phyloP scores from a whole-genome alignment of 495 filamentous ascomycete species.

The Chaetomidium leptoderma region DNA sequence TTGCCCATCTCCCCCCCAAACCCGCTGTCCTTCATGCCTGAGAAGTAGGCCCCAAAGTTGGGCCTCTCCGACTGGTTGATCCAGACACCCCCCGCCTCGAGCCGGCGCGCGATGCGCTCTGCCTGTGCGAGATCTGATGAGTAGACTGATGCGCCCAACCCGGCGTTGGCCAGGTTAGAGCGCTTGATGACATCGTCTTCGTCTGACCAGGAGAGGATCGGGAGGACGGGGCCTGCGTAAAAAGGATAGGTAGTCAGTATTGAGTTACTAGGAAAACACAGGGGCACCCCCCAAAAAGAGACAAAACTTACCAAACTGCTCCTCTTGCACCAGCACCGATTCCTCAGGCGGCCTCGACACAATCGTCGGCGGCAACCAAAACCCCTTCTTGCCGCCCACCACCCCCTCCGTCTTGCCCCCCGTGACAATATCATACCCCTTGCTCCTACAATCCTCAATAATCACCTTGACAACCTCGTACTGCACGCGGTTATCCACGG shows the following conservation, averaged over 20 bases:
- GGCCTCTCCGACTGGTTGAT: conserved; percentile 52
- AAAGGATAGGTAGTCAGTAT: too few species aligned
- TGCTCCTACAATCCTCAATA: conserved; percentile 41
- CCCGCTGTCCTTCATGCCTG: conserved; percentile 62
- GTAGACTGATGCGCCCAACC: conserved; percentile 57
- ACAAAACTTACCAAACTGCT: conserved; percentile 45
- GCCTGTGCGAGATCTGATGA: conserved; percentile 49
- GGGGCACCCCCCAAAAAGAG: too few species aligned
- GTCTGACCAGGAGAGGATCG: conserved; percentile 51
- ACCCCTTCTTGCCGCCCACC: conserved; percentile 33
- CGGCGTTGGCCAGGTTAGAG: conserved; percentile 53
- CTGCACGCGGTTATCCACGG: conserved; percentile 59
- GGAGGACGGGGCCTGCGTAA: conserved; percentile 49
- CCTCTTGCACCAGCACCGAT: conserved; percentile 42
- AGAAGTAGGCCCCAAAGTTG: conserved; percentile 54
- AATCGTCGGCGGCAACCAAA: conserved; percentile 48
- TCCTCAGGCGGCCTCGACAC: conserved; percentile 47
- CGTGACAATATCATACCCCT: conserved; percentile 42
- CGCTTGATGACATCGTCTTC: conserved; percentile 55
- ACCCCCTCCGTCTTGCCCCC: conserved; percentile 33
- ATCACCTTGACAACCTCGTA: conserved; percentile 51
- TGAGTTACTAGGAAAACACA: too few species aligned
- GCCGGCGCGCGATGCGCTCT: conserved; percentile 44
- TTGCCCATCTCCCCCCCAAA: conserved; percentile 61
- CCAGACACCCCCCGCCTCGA: conserved; percentile 56